These are phyloP conservation scores for Lepraria neglecta DNA, from an alignment of 495 filamentous ascomycete genomes.

Conservation along the genomic window DNA sequence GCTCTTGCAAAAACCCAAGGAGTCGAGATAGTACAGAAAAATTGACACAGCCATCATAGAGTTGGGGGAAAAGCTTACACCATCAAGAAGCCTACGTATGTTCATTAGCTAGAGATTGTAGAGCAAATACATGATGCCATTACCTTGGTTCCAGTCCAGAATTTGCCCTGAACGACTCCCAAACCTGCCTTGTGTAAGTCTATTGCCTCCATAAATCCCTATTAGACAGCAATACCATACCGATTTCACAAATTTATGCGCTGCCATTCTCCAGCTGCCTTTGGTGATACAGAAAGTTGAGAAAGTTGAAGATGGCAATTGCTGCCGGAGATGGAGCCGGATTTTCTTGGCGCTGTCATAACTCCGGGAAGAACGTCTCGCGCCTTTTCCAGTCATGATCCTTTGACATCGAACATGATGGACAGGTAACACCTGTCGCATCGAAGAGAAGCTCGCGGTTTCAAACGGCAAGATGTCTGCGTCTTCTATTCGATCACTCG, in stretches of 20 bases:
- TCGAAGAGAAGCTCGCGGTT: neutral
- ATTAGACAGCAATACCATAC: conserved; percentile 34
- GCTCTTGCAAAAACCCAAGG: too few species aligned
- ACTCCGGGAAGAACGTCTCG: neutral
- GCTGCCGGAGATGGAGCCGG: neutral
- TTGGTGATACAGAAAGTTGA: neutral
- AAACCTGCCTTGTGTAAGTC: conserved; percentile 46
- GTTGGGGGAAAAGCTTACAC: conserved; percentile 17
- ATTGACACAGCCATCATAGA: too few species aligned
- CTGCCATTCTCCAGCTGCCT: conserved; percentile 39
- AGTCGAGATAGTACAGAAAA: too few species aligned
- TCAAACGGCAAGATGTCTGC: conserved; percentile 52
- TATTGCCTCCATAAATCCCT: too few species aligned
- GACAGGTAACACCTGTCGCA: conserved; percentile 4
- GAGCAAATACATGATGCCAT: conserved; percentile 16
- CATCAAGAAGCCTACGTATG: conserved; percentile 32
- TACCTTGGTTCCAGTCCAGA: conserved; percentile 87
- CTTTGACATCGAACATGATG: neutral
- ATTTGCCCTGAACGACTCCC: conserved; percentile 73
- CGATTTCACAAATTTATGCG: conserved; percentile 57
- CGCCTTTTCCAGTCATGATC: neutral
- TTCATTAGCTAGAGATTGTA: conserved; percentile 9
- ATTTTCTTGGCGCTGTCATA: conserved; percentile 3
- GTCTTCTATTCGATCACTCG: conserved; percentile 60
- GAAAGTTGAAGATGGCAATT: neutral